Percentiles rank a stretch among this genome's conserved stretches.
These are phyloP conservation scores for Globisporangium orthogonon DNA, from an alignment of 352 stramenopile species.

Conservation along the genomic window DNA sequence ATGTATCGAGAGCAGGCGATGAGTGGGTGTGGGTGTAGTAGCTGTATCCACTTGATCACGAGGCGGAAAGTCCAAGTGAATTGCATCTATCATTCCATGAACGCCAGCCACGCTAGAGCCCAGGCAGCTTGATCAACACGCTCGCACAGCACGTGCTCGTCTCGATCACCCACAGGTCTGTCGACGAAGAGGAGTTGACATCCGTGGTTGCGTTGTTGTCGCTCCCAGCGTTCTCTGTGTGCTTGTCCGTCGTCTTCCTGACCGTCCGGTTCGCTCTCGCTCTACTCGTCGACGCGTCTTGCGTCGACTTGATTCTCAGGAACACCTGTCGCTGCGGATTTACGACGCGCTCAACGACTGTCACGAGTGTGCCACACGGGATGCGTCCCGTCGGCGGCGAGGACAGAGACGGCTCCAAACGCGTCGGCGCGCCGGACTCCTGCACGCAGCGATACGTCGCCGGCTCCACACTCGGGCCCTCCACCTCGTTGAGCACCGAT, in stretches of 20 bases:
- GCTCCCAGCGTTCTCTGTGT: background rate
- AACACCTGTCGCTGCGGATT: constrained; percentile 68
- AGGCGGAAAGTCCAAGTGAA: background rate
- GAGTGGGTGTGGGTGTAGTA: constrained; percentile 21
- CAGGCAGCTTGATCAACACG: constrained; percentile 48
- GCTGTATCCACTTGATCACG: background rate
- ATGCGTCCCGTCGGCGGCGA: constrained; percentile 51
- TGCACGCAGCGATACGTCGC: constrained; percentile 65
- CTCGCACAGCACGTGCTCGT: constrained; percentile 73
- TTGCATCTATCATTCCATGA: background rate
- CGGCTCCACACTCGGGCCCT: constrained; percentile 26
- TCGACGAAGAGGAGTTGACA: constrained; percentile 1
- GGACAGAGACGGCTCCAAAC: constrained; percentile 48
- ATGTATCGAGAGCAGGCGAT: constrained; percentile 25
- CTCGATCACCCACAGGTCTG: constrained; percentile 59
- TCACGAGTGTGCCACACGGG: constrained; percentile 45
- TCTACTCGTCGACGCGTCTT: background rate
- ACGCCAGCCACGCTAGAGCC: background rate
- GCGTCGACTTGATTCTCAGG: constrained; percentile 18
- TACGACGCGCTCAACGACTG: constrained; percentile 43
- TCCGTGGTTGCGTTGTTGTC: background rate
- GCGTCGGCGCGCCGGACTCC: constrained; percentile 50
- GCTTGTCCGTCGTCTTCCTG: background rate
- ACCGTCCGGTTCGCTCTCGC: background rate
- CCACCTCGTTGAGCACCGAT: constrained; percentile 58